Conservation (phyloP, 2,329 filamentous ascomycete genomes). For the Diaporthe sp. region DNA sequence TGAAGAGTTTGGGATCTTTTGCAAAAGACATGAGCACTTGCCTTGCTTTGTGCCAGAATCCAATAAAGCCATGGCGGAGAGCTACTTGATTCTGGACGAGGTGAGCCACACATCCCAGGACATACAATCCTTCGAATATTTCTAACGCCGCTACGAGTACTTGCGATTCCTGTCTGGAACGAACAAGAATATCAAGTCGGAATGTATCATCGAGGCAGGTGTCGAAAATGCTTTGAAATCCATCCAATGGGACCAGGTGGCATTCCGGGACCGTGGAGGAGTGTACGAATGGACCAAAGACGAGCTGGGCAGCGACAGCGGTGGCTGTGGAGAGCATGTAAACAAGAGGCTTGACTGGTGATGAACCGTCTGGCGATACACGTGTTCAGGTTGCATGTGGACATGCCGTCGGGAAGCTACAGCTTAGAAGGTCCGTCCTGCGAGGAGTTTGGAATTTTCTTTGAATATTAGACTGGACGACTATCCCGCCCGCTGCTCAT, state of each 20-base stretch:
- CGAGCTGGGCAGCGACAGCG: neutral
- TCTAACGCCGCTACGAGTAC: neutral
- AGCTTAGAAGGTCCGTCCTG: neutral
- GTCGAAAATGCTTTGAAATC: slow-evolving; percentile 46
- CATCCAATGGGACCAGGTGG: slow-evolving; percentile 22
- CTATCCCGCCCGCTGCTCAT: too few relatives aligned
- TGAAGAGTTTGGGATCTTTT: slow-evolving; percentile 62
- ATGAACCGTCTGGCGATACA: neutral
- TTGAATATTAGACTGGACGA: too few relatives aligned
- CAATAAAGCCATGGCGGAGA: slow-evolving; percentile 64
- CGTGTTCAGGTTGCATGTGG: neutral
- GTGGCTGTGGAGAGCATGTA: neutral
- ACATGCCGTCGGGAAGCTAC: neutral
- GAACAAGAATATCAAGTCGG: slow-evolving; percentile 28
- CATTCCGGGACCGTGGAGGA: slow-evolving; percentile 14
- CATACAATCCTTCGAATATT: neutral
- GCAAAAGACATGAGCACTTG: slow-evolving; percentile 57
- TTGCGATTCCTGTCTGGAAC: slow-evolving; percentile 7
- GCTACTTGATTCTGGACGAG: slow-evolving; percentile 67
- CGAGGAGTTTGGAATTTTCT: neutral
- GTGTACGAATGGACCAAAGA: slow-evolving; percentile 34
- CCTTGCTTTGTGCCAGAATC: slow-evolving; percentile 61
- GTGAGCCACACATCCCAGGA: neutral
- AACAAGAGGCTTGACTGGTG: slow-evolving; percentile 20
- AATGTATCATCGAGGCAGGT: slow-evolving; percentile 8